phyloP scores from a whole-genome alignment of 2,329 filamentous ascomycete species.

The Aspergillus ochraceus region DNA sequence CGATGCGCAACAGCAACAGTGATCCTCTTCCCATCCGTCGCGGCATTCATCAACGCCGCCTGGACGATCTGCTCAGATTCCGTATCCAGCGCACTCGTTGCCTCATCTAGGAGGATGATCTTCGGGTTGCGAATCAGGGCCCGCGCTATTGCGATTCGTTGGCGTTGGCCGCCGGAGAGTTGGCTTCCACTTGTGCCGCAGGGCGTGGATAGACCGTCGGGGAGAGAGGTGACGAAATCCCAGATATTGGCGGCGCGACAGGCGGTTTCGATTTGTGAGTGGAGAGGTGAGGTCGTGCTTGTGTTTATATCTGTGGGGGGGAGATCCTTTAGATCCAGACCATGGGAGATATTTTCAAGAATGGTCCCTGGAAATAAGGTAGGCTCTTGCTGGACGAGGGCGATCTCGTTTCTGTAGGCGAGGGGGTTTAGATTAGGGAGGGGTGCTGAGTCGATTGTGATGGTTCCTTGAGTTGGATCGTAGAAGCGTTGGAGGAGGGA shows the following conservation, averaged over 20 bases:
- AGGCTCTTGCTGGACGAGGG: constrained; percentile 73
- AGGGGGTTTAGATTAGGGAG: constrained; percentile 60
- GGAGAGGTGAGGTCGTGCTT: constrained; percentile 17
- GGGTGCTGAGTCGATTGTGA: constrained; percentile 64
- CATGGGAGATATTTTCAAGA: constrained; percentile 61
- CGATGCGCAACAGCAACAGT: constrained; percentile 31
- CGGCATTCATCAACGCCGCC: constrained; percentile 19
- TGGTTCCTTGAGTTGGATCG: constrained; percentile 62
- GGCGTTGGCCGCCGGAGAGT: constrained; percentile 56
- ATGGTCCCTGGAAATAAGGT: constrained; percentile 70
- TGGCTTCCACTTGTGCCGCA: constrained; percentile 55
- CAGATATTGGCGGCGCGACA: constrained; percentile 47
- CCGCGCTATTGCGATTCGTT: constrained; percentile 56
- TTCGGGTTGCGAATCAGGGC: constrained; percentile 52
- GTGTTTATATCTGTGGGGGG: too few species aligned
- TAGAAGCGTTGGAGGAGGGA: constrained; percentile 66
- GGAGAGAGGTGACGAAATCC: constrained; percentile 52
- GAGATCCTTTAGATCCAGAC: too few species aligned
- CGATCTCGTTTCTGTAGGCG: constrained; percentile 64
- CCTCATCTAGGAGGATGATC: constrained; percentile 50
- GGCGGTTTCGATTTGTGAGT: constrained; percentile 32
- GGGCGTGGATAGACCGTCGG: constrained; percentile 52
- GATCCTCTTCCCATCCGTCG: constrained; percentile 26
- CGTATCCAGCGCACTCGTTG: constrained; percentile 40
- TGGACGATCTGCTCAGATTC: constrained; percentile 47